Evolutionary conservation across 257 asterid genomes (phyloP).

Genomic region (Primulina tabacum): DNA sequence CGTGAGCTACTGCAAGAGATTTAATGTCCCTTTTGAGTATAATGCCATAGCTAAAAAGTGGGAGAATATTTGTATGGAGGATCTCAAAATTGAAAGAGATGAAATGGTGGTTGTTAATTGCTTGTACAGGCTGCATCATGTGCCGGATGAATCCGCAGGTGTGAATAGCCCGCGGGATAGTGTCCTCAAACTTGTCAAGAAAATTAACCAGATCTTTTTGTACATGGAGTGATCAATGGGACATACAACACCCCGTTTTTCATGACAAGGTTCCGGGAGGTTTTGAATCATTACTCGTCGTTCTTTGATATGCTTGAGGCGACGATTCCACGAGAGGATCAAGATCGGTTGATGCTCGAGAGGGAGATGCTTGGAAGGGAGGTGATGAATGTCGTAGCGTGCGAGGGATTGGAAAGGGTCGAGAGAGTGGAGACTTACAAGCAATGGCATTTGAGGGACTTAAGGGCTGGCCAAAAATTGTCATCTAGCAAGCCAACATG

Average conservation of each 20-base stretch:
- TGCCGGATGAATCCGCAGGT: constrained; percentile 36
- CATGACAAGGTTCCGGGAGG: constrained; percentile 44
- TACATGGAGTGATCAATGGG: constrained; percentile 50
- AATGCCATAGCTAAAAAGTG: constrained; percentile 58
- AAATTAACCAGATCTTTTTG: constrained; percentile 39
- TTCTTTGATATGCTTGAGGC: constrained; percentile 56
- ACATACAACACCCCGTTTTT: constrained; percentile 40
- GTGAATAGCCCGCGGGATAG: constrained; percentile 38
- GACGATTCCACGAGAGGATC: constrained; percentile 42
- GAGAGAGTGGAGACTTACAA: constrained; percentile 54
- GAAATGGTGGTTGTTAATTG: constrained; percentile 61
- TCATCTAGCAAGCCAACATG: no score
- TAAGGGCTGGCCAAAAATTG: constrained; percentile 52
- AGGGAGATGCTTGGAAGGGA: constrained; percentile 49
- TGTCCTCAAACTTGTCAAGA: constrained; percentile 38
- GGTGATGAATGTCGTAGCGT: constrained; percentile 54
- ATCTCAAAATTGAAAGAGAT: constrained; percentile 43
- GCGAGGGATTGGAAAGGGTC: constrained; percentile 48
- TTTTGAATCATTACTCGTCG: constrained; percentile 46
- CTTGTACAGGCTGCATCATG: constrained; percentile 49
- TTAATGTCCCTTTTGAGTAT: constrained; percentile 52
- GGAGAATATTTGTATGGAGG: constrained; percentile 46
- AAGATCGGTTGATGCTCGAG: constrained; percentile 38
- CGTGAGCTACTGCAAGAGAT: constrained; percentile 45
- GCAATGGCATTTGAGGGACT: constrained; percentile 47